These are phyloP conservation scores for Paramarasmius palmivorus DNA, from an alignment of 1,284 basidiomycete species.

Conservation along the genomic window DNA sequence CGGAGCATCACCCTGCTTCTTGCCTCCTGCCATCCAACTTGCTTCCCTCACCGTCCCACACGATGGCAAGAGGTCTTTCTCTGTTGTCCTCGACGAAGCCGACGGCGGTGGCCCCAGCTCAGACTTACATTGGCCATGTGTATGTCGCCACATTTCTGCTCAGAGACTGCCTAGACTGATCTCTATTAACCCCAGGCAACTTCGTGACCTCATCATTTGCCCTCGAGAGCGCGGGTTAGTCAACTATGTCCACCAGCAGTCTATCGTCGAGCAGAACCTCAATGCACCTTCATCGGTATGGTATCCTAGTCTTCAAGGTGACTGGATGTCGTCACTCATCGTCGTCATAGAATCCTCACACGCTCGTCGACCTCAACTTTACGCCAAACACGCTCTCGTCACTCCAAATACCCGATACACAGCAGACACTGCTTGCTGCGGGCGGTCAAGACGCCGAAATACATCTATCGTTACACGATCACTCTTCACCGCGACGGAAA, in stretches of 20 bases:
- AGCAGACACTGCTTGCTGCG: conserved; percentile 71
- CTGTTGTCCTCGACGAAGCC: conserved; percentile 48
- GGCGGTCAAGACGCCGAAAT: conserved; percentile 84
- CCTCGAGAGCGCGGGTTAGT: conserved; percentile 67
- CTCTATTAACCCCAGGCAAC: conserved; percentile 49
- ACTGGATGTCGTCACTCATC: neutral
- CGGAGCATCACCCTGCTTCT: conserved; percentile 1
- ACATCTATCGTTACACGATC: conserved; percentile 59
- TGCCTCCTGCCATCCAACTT: neutral
- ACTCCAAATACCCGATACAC: conserved; percentile 51
- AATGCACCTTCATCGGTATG: conserved; percentile 51
- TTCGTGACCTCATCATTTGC: conserved; percentile 75
- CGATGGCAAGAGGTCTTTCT: conserved; percentile 50
- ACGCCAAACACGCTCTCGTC: conserved; percentile 71
- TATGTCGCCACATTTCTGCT: conserved; percentile 36
- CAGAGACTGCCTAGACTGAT: conserved; percentile 4
- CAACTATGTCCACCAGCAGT: conserved; percentile 57
- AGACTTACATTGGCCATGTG: conserved; percentile 70
- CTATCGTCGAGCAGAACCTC: conserved; percentile 71
- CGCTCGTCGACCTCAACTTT: conserved; percentile 58
- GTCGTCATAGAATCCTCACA: conserved; percentile 43
- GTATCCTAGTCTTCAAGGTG: conserved; percentile 18
- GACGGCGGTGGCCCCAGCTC: conserved; percentile 43
- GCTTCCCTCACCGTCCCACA: conserved; percentile 10
- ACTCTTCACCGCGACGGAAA: conserved; percentile 24